Conservation (phyloP, 2,329 filamentous ascomycete species). For the Exophiala xenobiotica region DNA sequence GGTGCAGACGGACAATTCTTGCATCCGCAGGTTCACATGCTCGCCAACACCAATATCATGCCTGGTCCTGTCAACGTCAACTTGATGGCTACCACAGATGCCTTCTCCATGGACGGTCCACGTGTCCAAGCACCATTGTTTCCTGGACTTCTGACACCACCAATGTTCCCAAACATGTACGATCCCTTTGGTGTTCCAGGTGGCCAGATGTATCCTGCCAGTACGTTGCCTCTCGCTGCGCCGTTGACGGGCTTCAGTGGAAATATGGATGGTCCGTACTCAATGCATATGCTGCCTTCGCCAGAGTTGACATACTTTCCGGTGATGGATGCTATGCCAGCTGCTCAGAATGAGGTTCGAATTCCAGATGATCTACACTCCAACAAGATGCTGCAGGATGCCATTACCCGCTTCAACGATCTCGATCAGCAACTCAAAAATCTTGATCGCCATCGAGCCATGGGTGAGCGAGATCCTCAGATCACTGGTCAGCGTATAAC, state of each 20-base stretch:
- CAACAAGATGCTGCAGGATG: conserved; percentile 10
- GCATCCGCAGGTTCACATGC: conserved; percentile 8
- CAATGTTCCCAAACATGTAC: conserved; percentile 5
- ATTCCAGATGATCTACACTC: conserved; percentile 4
- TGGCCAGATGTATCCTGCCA: conserved; percentile 11
- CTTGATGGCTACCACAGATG: conserved; percentile 5
- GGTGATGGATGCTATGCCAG: conserved; percentile 2
- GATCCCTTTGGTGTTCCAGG: conserved; percentile 16
- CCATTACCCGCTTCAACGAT: conserved; percentile 16
- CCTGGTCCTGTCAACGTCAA: conserved; percentile 7
- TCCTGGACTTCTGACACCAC: conserved; percentile 7
- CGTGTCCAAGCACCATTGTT: conserved; percentile 9
- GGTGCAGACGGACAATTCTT: conserved; percentile 3
- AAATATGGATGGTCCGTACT: conserved; percentile 3
- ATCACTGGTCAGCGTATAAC: conserved; percentile 23
- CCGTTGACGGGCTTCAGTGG: conserved; percentile 13
- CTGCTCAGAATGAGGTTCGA: background rate
- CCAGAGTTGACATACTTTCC: conserved; percentile 9
- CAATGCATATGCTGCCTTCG: conserved; percentile 7
- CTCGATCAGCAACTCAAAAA: conserved; percentile 29
- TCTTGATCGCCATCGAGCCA: conserved; percentile 30
- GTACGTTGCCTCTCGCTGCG: conserved; percentile 5
- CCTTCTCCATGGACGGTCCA: conserved; percentile 8
- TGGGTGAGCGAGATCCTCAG: conserved; percentile 19
- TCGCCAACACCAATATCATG: background rate